Evolutionary conservation across 176 grass and related monocot genomes (phyloP).

Genomic region (Musa acuminata): DNA sequence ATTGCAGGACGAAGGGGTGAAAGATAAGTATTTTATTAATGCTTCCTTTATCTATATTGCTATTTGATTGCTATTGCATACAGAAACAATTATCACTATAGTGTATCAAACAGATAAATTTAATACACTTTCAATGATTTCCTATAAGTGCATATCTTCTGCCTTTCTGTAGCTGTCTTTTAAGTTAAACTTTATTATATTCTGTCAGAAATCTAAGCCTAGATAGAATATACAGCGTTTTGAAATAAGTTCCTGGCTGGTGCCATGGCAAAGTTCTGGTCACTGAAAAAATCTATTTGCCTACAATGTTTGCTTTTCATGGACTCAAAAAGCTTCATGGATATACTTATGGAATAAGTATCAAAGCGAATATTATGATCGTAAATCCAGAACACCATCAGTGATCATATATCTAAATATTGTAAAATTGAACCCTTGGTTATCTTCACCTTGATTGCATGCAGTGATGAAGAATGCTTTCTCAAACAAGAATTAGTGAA

Average conservation of each 20-base stretch:
- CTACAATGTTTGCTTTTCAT: too few species aligned
- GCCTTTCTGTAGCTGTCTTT: not conserved
- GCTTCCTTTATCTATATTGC: not conserved
- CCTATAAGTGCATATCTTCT: not conserved
- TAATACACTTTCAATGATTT: not conserved
- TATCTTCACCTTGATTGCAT: not conserved
- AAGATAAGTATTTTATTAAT: slow-evolving; percentile 8
- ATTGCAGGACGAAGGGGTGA: slow-evolving; percentile 30
- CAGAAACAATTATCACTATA: not conserved
- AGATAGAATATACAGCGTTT: too few species aligned
- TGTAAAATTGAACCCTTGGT: not conserved
- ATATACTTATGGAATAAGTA: too few species aligned
- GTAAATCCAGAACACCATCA: too few species aligned
- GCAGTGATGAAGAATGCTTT: not conserved
- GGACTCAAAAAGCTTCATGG: too few species aligned
- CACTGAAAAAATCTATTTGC: too few species aligned
- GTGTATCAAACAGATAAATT: not conserved
- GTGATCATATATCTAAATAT: not conserved
- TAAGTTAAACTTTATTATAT: too few species aligned
- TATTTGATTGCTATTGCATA: not conserved
- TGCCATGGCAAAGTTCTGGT: too few species aligned
- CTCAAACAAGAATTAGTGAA: too few species aligned
- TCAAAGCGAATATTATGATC: too few species aligned
- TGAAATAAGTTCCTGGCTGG: too few species aligned
- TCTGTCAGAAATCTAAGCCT: too few species aligned